A percentile compares a stretch with the other conserved stretches of the same genome.
These are phyloP conservation scores for Powellomyces hirtus DNA, from an alignment of 192 early-diverging fungal species.

Conservation along the genomic window DNA sequence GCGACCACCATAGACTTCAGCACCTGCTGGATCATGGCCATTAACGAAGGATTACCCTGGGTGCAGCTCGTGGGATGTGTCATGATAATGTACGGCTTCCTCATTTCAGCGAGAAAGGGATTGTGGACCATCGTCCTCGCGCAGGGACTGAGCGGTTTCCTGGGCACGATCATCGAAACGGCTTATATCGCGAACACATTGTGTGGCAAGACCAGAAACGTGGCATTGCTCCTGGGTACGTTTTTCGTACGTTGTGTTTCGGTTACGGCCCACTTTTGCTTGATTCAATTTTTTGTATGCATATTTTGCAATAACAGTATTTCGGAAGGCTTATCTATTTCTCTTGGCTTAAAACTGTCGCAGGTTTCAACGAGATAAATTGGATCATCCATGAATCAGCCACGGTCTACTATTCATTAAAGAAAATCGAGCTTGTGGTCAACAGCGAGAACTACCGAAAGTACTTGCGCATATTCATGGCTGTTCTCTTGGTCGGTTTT, in stretches of 20 bases:
- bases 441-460: neutral
- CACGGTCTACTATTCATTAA: neutral
- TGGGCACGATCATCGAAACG: neutral
- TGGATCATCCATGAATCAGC: neutral
- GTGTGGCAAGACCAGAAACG: neutral
- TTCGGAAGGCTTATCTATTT: neutral
- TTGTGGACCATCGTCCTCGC: neutral
- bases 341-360: neutral
- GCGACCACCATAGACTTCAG: too few species aligned
- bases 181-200: neutral
- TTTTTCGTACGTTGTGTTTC: too few species aligned
- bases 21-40: neutral
- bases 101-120: neutral
- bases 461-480: neutral
- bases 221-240: neutral
- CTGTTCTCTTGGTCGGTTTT: neutral
- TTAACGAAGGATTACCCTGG: neutral
- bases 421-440: neutral
- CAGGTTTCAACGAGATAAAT: slow-evolving; percentile 5
- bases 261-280: too few species aligned
- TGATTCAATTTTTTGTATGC: too few species aligned
- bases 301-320: too few species aligned
- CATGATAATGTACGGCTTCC: neutral
- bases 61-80: slow-evolving; percentile 4
- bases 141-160: neutral